phyloP scores from a whole-genome alignment of 176 grass and related monocot species.

The Juncus effusus region DNA sequence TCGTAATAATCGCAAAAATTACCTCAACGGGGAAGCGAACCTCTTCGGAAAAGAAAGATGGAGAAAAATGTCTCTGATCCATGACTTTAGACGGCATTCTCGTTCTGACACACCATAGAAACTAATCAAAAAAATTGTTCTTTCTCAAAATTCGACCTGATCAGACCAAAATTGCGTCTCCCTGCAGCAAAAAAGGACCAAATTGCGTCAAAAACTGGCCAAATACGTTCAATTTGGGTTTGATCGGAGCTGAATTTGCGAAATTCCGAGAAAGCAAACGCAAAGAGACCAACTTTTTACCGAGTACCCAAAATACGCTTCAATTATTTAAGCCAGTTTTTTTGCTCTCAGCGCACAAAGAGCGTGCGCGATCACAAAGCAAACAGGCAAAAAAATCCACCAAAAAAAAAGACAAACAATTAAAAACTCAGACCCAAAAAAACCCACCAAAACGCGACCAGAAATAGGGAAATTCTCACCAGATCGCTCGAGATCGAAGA shows the following conservation, averaged over 20 bases:
- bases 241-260: conserved; percentile 9
- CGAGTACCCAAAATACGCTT: not conserved
- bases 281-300: not conserved
- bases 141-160: conserved; percentile 32
- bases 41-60: conserved; percentile 70
- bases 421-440: conserved; percentile 34
- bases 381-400: not conserved
- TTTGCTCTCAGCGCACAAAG: conserved; percentile 34
- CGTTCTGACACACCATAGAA: conserved; percentile 33
- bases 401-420: conserved; percentile 11
- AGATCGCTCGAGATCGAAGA: conserved; percentile 22
- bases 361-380: conserved; percentile 38
- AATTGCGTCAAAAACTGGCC: conserved; percentile 1
- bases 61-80: conserved; percentile 63
- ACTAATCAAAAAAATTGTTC: conserved; percentile 17
- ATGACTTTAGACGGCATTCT: conserved; percentile 76
- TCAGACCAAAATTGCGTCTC: conserved; percentile 26
- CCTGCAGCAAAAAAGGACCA: conserved; percentile 8
- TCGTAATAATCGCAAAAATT: conserved; percentile 11
- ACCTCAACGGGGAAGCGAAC: conserved; percentile 65
- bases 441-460: conserved; percentile 22
- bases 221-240: not conserved
- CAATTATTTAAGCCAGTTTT: conserved; percentile 1
- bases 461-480: conserved; percentile 20
- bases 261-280: not conserved